Evolutionary conservation across 2,329 filamentous ascomycete genomes (phyloP).

Genomic region (Teratosphaeria viscida): DNA sequence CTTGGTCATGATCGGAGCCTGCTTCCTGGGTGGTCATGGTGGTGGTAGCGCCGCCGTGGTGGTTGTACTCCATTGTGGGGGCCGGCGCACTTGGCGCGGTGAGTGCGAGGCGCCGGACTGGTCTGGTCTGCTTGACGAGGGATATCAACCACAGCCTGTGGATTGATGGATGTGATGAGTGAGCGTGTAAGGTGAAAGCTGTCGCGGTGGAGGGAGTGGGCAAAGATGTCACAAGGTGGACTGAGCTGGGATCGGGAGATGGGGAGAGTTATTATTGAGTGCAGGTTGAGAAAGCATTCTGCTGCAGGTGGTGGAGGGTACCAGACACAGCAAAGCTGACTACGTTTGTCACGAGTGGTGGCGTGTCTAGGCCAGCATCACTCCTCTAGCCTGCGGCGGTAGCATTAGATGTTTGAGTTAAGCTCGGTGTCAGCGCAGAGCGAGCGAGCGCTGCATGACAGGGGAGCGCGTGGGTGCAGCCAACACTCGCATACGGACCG

Average conservation of each 20-base stretch:
- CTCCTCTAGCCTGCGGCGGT: background rate
- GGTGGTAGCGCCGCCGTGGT: slow-evolving; percentile 17
- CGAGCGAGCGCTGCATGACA: background rate
- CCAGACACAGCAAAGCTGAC: background rate
- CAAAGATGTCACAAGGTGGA: background rate
- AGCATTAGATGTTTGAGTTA: background rate
- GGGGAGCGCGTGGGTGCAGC: background rate
- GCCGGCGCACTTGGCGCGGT: background rate
- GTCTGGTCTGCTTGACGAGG: background rate
- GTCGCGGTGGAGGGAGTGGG: background rate
- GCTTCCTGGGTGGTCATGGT: slow-evolving; percentile 19
- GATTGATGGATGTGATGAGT: background rate
- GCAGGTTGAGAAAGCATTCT: background rate
- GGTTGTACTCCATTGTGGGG: slow-evolving; percentile 15
- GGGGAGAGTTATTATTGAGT: background rate
- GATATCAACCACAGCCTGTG: background rate
- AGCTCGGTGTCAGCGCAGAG: background rate
- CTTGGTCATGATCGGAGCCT: background rate
- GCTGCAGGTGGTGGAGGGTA: background rate
- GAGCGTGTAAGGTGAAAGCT: background rate
- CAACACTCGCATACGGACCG: background rate
- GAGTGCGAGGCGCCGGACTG: background rate
- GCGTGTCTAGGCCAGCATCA: background rate
- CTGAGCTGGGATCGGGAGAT: background rate
- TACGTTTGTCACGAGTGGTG: background rate